Conservation (phyloP, 306 rosid species). For the Quercus ilex region DNA sequence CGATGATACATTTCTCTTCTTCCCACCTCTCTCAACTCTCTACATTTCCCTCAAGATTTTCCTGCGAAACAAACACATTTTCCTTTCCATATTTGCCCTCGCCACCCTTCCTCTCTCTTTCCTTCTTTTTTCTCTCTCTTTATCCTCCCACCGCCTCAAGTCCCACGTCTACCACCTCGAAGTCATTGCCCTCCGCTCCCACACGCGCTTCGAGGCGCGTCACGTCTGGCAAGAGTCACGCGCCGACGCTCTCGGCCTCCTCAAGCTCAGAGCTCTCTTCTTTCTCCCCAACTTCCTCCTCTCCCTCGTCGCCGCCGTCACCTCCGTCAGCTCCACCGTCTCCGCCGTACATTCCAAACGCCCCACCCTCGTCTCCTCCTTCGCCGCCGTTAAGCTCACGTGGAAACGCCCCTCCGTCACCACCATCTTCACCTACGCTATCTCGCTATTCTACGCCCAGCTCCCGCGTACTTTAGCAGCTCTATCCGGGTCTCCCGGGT, state of each 20-base stretch:
- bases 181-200: constrained; percentile 49
- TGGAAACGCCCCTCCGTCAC: constrained; percentile 52
- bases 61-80: constrained; percentile 34
- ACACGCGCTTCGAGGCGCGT: constrained; percentile 75
- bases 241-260: constrained; percentile 50
- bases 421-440: constrained; percentile 43
- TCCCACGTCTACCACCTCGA: constrained; percentile 62
- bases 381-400: constrained; percentile 12
- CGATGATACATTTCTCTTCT: neutral
- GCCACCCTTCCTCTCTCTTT: constrained; percentile 57
- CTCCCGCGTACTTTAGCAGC: constrained; percentile 26
- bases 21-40: constrained; percentile 26
- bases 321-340: constrained; percentile 48
- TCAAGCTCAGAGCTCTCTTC: constrained; percentile 52
- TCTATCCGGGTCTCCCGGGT: neutral
- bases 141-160: constrained; percentile 38
- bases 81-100: constrained; percentile 46
- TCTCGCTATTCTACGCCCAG: constrained; percentile 37
- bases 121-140: constrained; percentile 46
- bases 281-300: constrained; percentile 46
- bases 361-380: constrained; percentile 34
- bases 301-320: constrained; percentile 61
- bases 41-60: constrained; percentile 39
- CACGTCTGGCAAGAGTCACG: constrained; percentile 72
- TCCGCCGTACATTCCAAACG: constrained; percentile 18